These are phyloP conservation scores for Phialophora chinensis DNA, from an alignment of 2,329 filamentous ascomycete species.

Conservation along the genomic window DNA sequence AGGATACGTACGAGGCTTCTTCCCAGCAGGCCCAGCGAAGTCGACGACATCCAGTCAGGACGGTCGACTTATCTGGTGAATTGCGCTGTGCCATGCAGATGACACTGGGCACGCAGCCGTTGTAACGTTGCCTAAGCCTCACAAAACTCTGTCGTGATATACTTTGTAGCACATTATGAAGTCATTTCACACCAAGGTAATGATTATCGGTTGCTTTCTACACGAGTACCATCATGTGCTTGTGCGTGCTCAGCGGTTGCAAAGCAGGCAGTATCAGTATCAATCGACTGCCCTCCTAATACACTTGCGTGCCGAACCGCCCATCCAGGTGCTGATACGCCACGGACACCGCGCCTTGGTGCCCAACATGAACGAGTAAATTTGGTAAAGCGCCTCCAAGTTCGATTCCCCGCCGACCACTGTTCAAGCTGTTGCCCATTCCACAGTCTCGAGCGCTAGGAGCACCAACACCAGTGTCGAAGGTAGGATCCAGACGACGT, in stretches of 20 bases:
- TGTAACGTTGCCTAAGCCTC: neutral
- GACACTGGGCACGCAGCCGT: neutral
- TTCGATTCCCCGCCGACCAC: neutral
- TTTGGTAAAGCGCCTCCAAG: neutral
- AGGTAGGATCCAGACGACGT: slow-evolving; percentile 95
- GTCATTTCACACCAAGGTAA: slow-evolving; percentile 21
- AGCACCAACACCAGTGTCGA: slow-evolving; percentile 90
- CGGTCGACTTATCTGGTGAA: neutral
- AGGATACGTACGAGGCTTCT: slow-evolving; percentile 4
- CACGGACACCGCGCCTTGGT: slow-evolving; percentile 5
- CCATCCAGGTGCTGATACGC: neutral
- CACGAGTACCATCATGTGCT: slow-evolving; percentile 9
- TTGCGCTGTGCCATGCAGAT: neutral
- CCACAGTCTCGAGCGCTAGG: slow-evolving; percentile 87
- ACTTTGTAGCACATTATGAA: slow-evolving; percentile 22
- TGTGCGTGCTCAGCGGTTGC: slow-evolving; percentile 1
- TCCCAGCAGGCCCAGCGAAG: neutral
- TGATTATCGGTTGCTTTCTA: slow-evolving; percentile 14
- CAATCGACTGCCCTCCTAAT: neutral
- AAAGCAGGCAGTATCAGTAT: slow-evolving; percentile 9
- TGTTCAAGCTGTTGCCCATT: slow-evolving; percentile 68
- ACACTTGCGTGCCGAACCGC: neutral
- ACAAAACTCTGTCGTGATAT: neutral
- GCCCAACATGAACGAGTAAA: slow-evolving; percentile 1
- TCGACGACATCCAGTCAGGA: neutral